phyloP scores from a whole-genome alignment of 179 eudicot genomes.

The Actinidia arguta region DNA sequence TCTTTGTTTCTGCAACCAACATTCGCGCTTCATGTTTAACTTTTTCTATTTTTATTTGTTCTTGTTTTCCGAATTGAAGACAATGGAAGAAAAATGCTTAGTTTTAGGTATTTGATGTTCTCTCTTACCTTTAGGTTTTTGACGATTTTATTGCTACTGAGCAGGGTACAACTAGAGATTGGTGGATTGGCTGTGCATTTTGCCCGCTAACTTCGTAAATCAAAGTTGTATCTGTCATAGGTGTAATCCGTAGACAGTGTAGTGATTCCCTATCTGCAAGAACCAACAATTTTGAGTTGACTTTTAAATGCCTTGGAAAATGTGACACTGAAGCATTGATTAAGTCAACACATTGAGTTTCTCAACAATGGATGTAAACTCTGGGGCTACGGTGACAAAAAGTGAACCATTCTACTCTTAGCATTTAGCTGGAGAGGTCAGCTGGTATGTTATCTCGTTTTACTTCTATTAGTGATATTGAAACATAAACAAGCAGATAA shows the following conservation, averaged over 20 bases:
- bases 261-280: not conserved
- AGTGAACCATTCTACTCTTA: constrained; percentile 14
- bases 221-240: not conserved
- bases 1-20: not conserved
- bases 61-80: not conserved
- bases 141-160: not conserved
- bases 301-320: constrained; percentile 9
- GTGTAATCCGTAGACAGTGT: not conserved
- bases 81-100: not conserved
- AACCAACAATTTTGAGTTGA: not conserved
- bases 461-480: not conserved
- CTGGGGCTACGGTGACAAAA: constrained; percentile 4
- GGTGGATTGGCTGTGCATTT: not conserved
- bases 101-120: not conserved
- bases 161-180: constrained; percentile 6
- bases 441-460: not conserved
- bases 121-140: not conserved
- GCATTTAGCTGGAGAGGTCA: not conserved
- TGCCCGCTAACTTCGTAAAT: not conserved
- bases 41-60: not conserved
- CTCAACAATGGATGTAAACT: constrained; percentile 10
- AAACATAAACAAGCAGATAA: not conserved
- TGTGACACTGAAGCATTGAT: not conserved
- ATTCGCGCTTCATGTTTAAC: not conserved
- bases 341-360: not conserved